Evolutionary conservation across 2,329 filamentous ascomycete species (phyloP), one percentile per base, ranked within the genome.

Genomic region (Fusarium haematococcum): DNA sequence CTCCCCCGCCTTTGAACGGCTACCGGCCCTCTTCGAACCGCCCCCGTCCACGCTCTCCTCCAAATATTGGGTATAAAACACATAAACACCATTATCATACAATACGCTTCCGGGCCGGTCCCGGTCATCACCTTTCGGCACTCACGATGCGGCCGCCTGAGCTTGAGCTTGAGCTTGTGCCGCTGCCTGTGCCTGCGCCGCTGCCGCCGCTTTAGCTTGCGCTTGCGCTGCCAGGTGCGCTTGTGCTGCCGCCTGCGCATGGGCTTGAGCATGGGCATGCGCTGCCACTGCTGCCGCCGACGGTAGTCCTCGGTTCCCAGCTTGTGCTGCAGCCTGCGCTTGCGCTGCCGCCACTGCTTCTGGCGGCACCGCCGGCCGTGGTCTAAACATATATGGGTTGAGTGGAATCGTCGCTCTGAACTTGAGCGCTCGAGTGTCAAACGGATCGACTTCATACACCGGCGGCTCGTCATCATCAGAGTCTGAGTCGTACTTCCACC

Each of bases 401-500:
- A 89, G 80, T 2, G 88, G 89, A 23, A 91, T 88, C 8, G 86
- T 88, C n/a, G 90, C 88, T 43, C 91, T 85, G 76, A 91, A 92
- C 76, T 88, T 90, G 76, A 92, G 83, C 25, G 89, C 88, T 25
- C 85, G 84, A 18, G 87, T 88, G 76, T 90, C 89, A 75, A 88
- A 92, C 41, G 92, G 93, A 80, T 98, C 95, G 67, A 95, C 88
- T 65, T 92, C 89, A 85, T 95, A 95, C 69, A 91, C 87, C 27
- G 92, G 88, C 65, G 92, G 90, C 67, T 95, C 93, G 62, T 95
- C 93, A 56, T 97, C 94, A 74, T 96, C 94, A 70, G 95, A 94
- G 77, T 97, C 94, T 30, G 92, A 92, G 79, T 97, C 94, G 84
- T 94, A 97, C 84, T 95, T 97, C 89, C 93, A 98, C 70, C 92